phyloP scores from a whole-genome alignment of 768 basidiomycete genomes.

The Floccularia luteovirens region DNA sequence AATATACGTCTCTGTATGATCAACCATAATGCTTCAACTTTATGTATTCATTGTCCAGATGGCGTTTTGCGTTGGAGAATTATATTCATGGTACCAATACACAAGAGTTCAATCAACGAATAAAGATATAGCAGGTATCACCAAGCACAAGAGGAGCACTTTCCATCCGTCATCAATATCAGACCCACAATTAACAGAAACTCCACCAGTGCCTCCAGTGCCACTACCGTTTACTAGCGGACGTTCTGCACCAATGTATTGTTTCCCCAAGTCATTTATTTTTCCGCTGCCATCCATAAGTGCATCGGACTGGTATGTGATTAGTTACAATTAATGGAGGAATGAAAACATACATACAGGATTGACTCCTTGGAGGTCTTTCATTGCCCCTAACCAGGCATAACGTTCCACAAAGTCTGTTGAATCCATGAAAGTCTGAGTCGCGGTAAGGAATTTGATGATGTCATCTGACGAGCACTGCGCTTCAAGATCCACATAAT shows the following conservation, averaged over 20 bases:
- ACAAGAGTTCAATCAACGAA: too few species aligned
- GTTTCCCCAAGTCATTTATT: slow-evolving; percentile 38
- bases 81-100: too few species aligned
- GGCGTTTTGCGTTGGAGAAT: too few species aligned
- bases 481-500: slow-evolving; percentile 28
- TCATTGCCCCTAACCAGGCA: slow-evolving; percentile 55
- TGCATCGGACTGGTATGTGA: slow-evolving; percentile 28
- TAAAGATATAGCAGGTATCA: too few species aligned
- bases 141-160: too few species aligned
- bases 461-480: slow-evolving; percentile 42
- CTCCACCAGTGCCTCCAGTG: not conserved
- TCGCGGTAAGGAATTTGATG: slow-evolving; percentile 38
- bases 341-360: slow-evolving; percentile 18
- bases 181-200: not conserved
- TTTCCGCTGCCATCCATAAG: slow-evolving; percentile 32
- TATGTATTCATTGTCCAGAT: too few species aligned
- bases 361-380: slow-evolving; percentile 40
- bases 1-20: too few species aligned
- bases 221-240: not conserved
- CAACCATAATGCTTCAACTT: too few species aligned
- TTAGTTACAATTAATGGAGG: not conserved
- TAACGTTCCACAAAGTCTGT: slow-evolving; percentile 50
- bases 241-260: slow-evolving; percentile 29
- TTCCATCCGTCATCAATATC: too few species aligned
- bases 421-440: slow-evolving; percentile 46